phyloP scores from a whole-genome alignment of 345 rosid genomes.

The Syzygium oleosum region DNA sequence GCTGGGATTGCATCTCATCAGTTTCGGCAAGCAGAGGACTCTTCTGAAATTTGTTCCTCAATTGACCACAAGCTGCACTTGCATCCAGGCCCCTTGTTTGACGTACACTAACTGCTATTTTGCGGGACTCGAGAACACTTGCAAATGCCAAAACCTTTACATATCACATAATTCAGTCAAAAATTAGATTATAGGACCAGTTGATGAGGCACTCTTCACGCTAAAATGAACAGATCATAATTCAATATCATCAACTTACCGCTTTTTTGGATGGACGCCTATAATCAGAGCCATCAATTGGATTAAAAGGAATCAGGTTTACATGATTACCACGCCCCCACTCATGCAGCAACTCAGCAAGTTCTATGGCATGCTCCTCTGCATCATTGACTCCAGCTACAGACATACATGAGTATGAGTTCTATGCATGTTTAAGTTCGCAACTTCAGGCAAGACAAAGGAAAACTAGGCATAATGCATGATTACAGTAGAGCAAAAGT shows the following conservation, averaged over 20 bases:
- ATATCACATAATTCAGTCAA: not conserved
- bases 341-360: slow-evolving; percentile 68
- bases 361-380: slow-evolving; percentile 70
- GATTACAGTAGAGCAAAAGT: not conserved
- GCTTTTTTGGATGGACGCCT: slow-evolving; percentile 70
- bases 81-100: slow-evolving; percentile 94
- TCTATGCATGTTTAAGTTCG: not conserved
- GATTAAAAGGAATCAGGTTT: slow-evolving; percentile 90
- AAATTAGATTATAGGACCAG: not conserved
- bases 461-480: not conserved
- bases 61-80: slow-evolving; percentile 97
- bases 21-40: slow-evolving; percentile 43
- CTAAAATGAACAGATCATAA: not conserved
- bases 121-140: slow-evolving; percentile 59
- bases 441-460: not conserved
- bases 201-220: not conserved
- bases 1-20: slow-evolving; percentile 20
- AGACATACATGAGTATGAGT: not conserved
- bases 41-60: slow-evolving; percentile 90
- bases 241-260: slow-evolving; percentile 22
- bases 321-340: slow-evolving; percentile 87
- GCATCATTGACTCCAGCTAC: slow-evolving; percentile 91
- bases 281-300: slow-evolving; percentile 82
- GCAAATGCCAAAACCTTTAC: slow-evolving; percentile 64
- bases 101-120: slow-evolving; percentile 67